Base-by-base conservation (phyloP, 2,329 filamentous ascomycete species). In the Hypoxylon sp. region DNA sequence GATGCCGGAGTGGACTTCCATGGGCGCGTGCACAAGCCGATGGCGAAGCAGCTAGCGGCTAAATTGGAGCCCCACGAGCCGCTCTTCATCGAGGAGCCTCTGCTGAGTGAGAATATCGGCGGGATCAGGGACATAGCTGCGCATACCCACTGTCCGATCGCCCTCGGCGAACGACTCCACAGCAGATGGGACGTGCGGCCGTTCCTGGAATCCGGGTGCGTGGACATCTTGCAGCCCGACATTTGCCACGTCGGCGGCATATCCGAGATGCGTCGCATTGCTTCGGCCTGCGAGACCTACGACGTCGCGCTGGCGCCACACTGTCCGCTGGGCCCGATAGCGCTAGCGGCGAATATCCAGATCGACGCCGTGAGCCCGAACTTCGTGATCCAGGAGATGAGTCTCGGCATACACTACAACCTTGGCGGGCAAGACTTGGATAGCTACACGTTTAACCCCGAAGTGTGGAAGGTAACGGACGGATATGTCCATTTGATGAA, bases 1-100 rank as follows among this genome's bases (percentile, higher is more conserved):
- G 90, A 93, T 59, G 90, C 85, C 0, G 91, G 88, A 1, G 82
- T 94, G 24, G 91, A 94, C 70, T 93, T 93, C 75, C 91, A 94
- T 73, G 91, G 91, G 2, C 85, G 90, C 7, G 80, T 92, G 0
- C 91, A 93, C 76, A 90, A 89, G 64, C 89, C 90, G n/a, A 93
- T 93, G 90, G 91, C 90, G 0, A 92, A 91, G 69, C 91, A 93
- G 69, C 82, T 94, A 2, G 89, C 89, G 1, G 84, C 84, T 59
- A 81, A 84, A 0, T 81, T 93, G 0, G 89, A 90, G 64, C 89
- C 89, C 0, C 84, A 91, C 67, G 81, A 82, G 1, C 91, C 90
- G 0, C 78, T 93, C n/a, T 93, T 93, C 74, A 88, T 93, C 44
- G 91, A 93, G 73, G 90, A 93, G 68, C 90, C 90, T 0, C 78